phyloP scores from a whole-genome alignment of 306 rosid species.

The Cucurbita moschata region DNA sequence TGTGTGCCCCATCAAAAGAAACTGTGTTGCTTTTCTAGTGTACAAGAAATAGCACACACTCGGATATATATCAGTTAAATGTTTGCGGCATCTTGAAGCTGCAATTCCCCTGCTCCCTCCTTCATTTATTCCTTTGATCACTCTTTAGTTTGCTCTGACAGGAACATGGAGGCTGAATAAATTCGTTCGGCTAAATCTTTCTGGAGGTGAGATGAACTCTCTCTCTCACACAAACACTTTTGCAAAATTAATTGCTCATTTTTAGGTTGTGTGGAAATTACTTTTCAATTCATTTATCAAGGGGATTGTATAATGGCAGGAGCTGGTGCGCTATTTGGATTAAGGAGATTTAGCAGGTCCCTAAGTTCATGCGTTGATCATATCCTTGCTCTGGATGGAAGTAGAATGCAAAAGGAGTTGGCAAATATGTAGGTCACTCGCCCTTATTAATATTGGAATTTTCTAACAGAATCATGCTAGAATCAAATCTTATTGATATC shows the following conservation, averaged over 20 bases:
- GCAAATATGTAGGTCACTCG: constrained; percentile 49
- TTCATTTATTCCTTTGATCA: not conserved
- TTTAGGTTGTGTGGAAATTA: not conserved
- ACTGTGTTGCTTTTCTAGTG: not conserved
- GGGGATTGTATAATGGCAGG: constrained; percentile 29
- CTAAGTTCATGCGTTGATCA: constrained; percentile 29
- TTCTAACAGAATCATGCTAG: not conserved
- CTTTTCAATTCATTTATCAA: not conserved
- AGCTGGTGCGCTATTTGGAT: constrained; percentile 31
- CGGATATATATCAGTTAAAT: not conserved
- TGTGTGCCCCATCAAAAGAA: not conserved
- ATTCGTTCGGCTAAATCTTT: constrained; percentile 16
- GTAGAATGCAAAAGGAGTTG: constrained; percentile 58
- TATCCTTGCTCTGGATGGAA: constrained; percentile 61
- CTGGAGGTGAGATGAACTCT: constrained; percentile 34
- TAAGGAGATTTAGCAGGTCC: constrained; percentile 31
- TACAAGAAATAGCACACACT: not conserved
- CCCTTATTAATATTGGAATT: constrained; percentile 1
- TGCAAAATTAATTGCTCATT: not conserved
- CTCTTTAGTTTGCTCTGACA: constrained; percentile 27
- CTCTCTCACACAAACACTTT: not conserved
- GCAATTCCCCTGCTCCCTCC: not conserved
- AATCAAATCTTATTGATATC: not conserved
- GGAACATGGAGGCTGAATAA: constrained; percentile 38
- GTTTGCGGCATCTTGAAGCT: not conserved